Base-by-base conservation (phyloP, 306 rosid genomes). In the Boehmeria nivea region DNA sequence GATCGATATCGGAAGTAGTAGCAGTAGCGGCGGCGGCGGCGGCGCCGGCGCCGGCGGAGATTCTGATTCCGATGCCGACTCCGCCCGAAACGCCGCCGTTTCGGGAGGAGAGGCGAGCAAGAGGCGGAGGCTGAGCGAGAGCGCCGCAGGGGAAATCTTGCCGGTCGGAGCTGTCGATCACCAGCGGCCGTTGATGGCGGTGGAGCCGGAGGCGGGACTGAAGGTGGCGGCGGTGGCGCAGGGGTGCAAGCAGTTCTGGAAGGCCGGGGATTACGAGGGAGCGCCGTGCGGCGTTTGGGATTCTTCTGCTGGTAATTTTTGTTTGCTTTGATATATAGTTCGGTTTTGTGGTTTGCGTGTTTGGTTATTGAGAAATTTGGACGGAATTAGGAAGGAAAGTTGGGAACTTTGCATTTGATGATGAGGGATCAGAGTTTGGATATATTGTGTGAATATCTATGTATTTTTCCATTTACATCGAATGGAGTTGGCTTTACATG, bases 201-300 rank as follows among this genome's bases (percentile, higher is more conserved):
- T 74, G 43, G 70, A 28, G 39, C 70, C 73, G 20, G 48, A n/a
- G 10, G 15, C n/a, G 14, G 19, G 9, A 9, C 12, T 52, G 17
- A 42, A 31, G 10, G 39, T 49, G 13, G 60, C 54, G 21, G 4
- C 27, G 37, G 26, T 26, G 36, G 44, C 27, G 19, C 45, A 47
- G 16, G 38, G 74, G 14, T 40, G 58, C 43, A 87, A 79, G 68
- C 96, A 93, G 77, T 93, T 93, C 18, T 93, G 99, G 99, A 93
- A 93, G 73, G 99, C 96, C 0, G 99, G 99, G 1, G 95, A 93
- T 54, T 93, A 77, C 25, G 96, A 79, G 23, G 88, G 80, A n/a
- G 60, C 76, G 44, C 68, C 73, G 18, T 5, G 37, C 13, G 51
- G 57, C 18, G 74, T 54, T 15, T 70, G 83, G 76, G 77, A 64